Evolutionary conservation across 805 yeast genomes (phyloP).

Genomic region (Ogataea nakhonphanomensis): DNA sequence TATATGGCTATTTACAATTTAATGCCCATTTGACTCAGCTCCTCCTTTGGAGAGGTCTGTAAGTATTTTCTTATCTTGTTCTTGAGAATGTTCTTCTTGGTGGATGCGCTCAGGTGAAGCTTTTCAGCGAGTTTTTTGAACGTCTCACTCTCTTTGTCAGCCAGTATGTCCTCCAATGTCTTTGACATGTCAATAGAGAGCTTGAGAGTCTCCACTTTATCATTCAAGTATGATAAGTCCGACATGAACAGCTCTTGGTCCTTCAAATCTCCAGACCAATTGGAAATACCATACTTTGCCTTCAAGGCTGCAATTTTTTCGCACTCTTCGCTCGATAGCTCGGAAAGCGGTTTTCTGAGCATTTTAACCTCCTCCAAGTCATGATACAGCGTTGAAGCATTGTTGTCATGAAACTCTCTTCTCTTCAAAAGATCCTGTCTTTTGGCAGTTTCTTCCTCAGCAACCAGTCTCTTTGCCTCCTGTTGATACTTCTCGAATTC

Average conservation of each 20-base stretch:
- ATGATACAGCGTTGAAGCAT: conserved; percentile 27
- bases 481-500: conserved; percentile 78
- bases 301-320: conserved; percentile 37
- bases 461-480: conserved; percentile 66
- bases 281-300: conserved; percentile 28
- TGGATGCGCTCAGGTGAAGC: conserved; percentile 38
- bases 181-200: conserved; percentile 20
- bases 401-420: conserved; percentile 34
- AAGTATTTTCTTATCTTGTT: conserved; percentile 67
- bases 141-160: conserved; percentile 33
- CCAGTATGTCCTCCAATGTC: conserved; percentile 17
- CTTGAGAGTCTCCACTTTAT: conserved; percentile 21
- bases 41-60: conserved; percentile 25
- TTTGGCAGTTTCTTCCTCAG: conserved; percentile 59
- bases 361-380: conserved; percentile 26
- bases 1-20: conserved; percentile 12
- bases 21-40: conserved; percentile 27
- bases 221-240: conserved; percentile 23
- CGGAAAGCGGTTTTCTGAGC: conserved; percentile 15
- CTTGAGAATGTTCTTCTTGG: conserved; percentile 56
- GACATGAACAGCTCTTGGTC: conserved; percentile 32
- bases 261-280: conserved; percentile 22
- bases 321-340: conserved; percentile 30
- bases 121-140: conserved; percentile 35
- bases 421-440: conserved; percentile 52